A percentile compares a stretch with the other conserved stretches of the same genome.
These are phyloP conservation scores for Mortierella sp. DNA, from an alignment of 371 early-diverging fungal genomes.

Conservation along the genomic window DNA sequence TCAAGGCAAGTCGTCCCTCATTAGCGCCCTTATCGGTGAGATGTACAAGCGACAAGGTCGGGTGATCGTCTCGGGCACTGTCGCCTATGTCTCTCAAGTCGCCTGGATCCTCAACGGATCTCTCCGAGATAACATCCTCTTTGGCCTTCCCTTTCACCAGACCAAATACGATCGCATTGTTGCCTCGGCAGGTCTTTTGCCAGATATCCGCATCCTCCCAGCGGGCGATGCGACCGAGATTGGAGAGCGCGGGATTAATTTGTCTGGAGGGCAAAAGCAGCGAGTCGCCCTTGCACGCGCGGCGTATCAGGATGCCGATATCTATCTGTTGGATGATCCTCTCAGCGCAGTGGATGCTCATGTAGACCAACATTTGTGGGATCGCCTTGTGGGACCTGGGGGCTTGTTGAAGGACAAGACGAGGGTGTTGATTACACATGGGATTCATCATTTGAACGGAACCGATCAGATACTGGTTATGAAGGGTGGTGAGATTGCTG, in stretches of 20 bases:
- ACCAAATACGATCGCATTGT: constrained; percentile 64
- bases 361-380: constrained; percentile 87
- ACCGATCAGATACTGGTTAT: constrained; percentile 79
- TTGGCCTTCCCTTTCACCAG: constrained; percentile 67
- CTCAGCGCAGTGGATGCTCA: constrained; percentile 93
- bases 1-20: constrained; percentile 63
- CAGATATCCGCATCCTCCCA: constrained; percentile 76
- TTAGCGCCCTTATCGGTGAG: constrained; percentile 63
- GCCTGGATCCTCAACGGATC: constrained; percentile 80
- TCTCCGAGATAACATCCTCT: constrained; percentile 75
- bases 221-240: constrained; percentile 74
- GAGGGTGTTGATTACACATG: constrained; percentile 92
- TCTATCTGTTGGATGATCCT: constrained; percentile 88
- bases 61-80: constrained; percentile 36
- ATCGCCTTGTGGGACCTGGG: constrained; percentile 79
- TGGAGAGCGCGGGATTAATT: constrained; percentile 66
- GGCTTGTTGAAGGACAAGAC: constrained; percentile 85
- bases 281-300: constrained; percentile 66
- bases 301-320: constrained; percentile 88
- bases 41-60: constrained; percentile 42
- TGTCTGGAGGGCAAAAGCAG: constrained; percentile 68
- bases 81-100: constrained; percentile 73
- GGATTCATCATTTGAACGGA: constrained; percentile 80
- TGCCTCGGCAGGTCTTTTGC: constrained; percentile 60
- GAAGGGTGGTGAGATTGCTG: constrained; percentile 76